Evolutionary conservation across 2,329 filamentous ascomycete genomes (phyloP).

Genomic region (Venturiaceae sp.): DNA sequence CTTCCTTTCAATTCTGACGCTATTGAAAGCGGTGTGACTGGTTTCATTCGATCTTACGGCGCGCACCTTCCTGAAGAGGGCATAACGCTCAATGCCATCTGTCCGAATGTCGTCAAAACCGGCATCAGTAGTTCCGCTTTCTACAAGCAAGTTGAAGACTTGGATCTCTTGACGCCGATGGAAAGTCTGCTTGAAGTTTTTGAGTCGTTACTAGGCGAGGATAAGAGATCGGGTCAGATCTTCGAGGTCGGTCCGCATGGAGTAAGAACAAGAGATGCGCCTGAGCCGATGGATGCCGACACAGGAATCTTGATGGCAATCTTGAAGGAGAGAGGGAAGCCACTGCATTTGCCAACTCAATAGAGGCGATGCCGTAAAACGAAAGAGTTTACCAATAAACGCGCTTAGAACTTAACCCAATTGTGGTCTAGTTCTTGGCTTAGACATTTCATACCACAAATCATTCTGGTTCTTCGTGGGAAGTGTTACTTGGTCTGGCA

Average conservation of each 20-base stretch:
- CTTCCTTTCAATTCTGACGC: not conserved
- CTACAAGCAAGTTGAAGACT: conserved; percentile 25
- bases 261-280: conserved; percentile 18
- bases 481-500: too few species aligned
- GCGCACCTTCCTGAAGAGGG: conserved; percentile 27
- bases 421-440: too few species aligned
- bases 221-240: conserved; percentile 28
- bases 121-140: conserved; percentile 26
- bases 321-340: not conserved
- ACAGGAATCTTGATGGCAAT: conserved; percentile 6
- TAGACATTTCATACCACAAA: too few species aligned
- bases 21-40: conserved; percentile 20
- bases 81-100: conserved; percentile 33
- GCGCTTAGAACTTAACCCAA: too few species aligned
- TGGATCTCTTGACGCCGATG: conserved; percentile 28
- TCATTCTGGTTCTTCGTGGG: too few species aligned
- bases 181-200: conserved; percentile 30
- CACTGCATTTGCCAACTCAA: not conserved
- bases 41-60: conserved; percentile 30
- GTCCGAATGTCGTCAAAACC: conserved; percentile 31
- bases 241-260: conserved; percentile 31
- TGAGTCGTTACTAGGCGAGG: conserved; percentile 23
- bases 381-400: not conserved
- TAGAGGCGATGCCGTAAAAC: not conserved
- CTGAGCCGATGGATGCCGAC: conserved; percentile 21